Evolutionary conservation across 305 asterid species (phyloP).

Genomic region (Rubia peregrina): DNA sequence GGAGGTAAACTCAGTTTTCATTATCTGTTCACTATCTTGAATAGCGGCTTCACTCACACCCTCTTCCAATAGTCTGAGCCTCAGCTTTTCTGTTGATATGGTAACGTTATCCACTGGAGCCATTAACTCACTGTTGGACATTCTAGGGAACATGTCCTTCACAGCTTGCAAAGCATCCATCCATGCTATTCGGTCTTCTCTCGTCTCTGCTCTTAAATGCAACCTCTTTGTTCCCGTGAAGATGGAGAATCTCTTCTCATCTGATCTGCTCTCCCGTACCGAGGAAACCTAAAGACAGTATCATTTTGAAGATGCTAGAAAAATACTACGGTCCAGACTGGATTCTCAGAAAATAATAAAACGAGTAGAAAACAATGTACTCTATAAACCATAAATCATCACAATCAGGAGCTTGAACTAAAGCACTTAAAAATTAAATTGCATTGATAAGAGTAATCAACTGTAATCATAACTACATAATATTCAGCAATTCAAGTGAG

Average conservation of each 20-base stretch:
- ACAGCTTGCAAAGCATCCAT: conserved; percentile 89
- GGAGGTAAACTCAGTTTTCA: conserved; percentile 72
- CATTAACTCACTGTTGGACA: conserved; percentile 93
- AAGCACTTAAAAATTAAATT: not conserved
- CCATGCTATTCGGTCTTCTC: conserved; percentile 84
- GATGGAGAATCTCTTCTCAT: conserved; percentile 89
- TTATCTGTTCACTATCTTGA: conserved; percentile 78
- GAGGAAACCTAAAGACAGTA: conserved; percentile 66
- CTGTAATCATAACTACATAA: not conserved
- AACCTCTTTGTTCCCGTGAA: conserved; percentile 94
- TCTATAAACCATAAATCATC: not conserved
- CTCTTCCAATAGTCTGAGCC: conserved; percentile 75
- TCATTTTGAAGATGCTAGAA: not conserved
- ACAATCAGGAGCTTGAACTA: not conserved
- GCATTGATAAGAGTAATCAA: not conserved
- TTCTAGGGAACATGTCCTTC: conserved; percentile 93
- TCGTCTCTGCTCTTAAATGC: conserved; percentile 84
- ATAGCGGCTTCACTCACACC: conserved; percentile 60
- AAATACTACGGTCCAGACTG: not conserved
- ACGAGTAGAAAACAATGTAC: not conserved
- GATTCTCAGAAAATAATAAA: not conserved
- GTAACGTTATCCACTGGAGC: conserved; percentile 66
- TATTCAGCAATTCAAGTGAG: not conserved
- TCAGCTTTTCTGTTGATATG: conserved; percentile 71
- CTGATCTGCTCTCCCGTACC: conserved; percentile 83